Evolutionary conservation across 805 yeast genomes (phyloP), one percentile per base, ranked within the genome.

Genomic region (Suhomyces pyralidae): DNA sequence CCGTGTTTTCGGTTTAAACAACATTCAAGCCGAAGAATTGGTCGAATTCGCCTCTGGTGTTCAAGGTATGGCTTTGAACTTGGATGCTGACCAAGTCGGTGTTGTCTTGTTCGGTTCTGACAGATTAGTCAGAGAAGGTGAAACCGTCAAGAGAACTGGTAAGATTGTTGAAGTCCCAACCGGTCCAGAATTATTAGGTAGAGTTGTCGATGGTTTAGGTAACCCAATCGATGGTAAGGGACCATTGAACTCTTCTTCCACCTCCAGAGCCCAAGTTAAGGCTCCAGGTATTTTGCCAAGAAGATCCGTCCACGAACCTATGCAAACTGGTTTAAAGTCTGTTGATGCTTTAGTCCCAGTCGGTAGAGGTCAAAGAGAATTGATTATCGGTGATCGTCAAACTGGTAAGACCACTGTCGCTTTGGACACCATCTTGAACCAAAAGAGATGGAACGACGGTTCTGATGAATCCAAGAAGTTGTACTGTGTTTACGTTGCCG

Each of bases 271-370:
- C 68, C 97, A 94, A 85, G 88, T 93, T 68, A 94, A 94, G 84
- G 99, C 99, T 68, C 99, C 99, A 79, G 99, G 99, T 86, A 94
- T 94, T 72, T 85, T 94, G 78, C 99, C 99, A 83, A 93, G 99
- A 86, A 89, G 87, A 71, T 90, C 97, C 58, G 99, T 94, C 65
- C 85, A 76, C 82, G 99, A 94, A 85, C 99, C 99, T 77, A 94
- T 94, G 88, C 99, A 94, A 84, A 93, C 99, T 70, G 99, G 99
- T 87, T 87, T 94, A 74, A 94, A 94, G 84, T 86, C 97, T 60
- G 97, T 94, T 67, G 99, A 94, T 76, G 93, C 99, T 74, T 86
- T 94, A 71, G 99, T 94, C 79, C 99, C 99, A 79, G 80, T 94
- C 69, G 99, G 99, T 76, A 94, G 99, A 88, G 99, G 99, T 79